phyloP scores from a whole-genome alignment of 2,329 filamentous ascomycete species.

The Triangularia verruculosa region DNA sequence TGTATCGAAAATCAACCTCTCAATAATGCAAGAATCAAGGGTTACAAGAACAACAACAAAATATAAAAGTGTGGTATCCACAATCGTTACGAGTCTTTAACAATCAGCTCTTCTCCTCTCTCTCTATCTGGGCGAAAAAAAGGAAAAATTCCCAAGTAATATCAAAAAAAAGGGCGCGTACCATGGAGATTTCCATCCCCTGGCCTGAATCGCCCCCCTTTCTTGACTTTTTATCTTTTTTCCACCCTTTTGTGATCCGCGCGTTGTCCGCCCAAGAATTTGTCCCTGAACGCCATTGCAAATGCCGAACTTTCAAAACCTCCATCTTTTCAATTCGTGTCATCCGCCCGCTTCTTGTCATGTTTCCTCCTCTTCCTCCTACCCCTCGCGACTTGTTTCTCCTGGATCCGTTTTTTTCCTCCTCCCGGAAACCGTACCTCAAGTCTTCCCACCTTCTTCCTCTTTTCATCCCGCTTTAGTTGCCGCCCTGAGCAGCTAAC shows the following conservation, averaged over 20 bases:
- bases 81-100: neutral
- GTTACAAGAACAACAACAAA: neutral
- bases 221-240: neutral
- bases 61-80: neutral
- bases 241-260: constrained; percentile 13
- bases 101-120: constrained; percentile 1
- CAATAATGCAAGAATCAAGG: too few species aligned
- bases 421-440: neutral
- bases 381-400: neutral
- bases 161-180: constrained; percentile 1
- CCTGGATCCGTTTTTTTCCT: neutral
- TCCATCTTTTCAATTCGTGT: constrained; percentile 2
- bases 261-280: constrained; percentile 3
- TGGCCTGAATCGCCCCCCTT: neutral
- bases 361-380: neutral
- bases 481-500: constrained; percentile 28
- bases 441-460: constrained; percentile 21
- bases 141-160: neutral
- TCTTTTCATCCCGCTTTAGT: constrained; percentile 26
- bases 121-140: constrained; percentile 1
- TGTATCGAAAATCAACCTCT: too few species aligned
- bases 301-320: constrained; percentile 21
- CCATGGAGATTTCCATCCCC: neutral
- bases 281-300: constrained; percentile 23
- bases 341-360: neutral